phyloP scores from a whole-genome alignment of 2,329 filamentous ascomycete species.

The Aspergillus sp. region DNA sequence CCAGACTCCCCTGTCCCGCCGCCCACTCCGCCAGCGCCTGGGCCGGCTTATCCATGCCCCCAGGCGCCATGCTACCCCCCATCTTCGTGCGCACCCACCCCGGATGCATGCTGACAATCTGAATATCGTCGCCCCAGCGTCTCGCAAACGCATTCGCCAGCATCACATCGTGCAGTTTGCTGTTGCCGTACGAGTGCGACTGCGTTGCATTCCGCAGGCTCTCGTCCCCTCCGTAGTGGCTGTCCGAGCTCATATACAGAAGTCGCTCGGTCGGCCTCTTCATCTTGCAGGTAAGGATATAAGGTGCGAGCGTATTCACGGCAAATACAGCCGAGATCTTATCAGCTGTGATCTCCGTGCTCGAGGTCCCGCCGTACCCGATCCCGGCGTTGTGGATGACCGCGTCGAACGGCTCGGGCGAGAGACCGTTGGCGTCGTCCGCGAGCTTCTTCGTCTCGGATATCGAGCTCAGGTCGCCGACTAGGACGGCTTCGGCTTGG shows the following conservation, averaged over 20 bases:
- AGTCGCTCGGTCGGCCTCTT: slow-evolving; percentile 48
- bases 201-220: slow-evolving; percentile 37
- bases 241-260: slow-evolving; percentile 53
- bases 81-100: slow-evolving; percentile 59
- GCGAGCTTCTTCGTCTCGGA: slow-evolving; percentile 54
- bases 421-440: slow-evolving; percentile 44
- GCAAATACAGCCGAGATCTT: slow-evolving; percentile 53
- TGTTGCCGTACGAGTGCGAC: slow-evolving; percentile 52
- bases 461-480: slow-evolving; percentile 55
- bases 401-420: slow-evolving; percentile 51
- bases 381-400: slow-evolving; percentile 61
- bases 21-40: slow-evolving; percentile 52
- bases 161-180: slow-evolving; percentile 58
- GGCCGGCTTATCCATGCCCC: slow-evolving; percentile 48
- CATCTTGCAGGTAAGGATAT: slow-evolving; percentile 55
- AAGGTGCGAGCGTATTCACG: slow-evolving; percentile 60
- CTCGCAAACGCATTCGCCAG: slow-evolving; percentile 56
- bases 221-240: slow-evolving; percentile 52
- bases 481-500: slow-evolving; percentile 51
- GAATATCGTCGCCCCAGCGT: slow-evolving; percentile 44
- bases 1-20: slow-evolving; percentile 22
- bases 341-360: slow-evolving; percentile 44
- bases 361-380: slow-evolving; percentile 36
- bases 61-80: slow-evolving; percentile 51
- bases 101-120: slow-evolving; percentile 52